Percentiles rank a stretch among this genome's conserved stretches.
phyloP scores from a whole-genome alignment of 2,329 filamentous ascomycete species.

The Fusarium sp. region DNA sequence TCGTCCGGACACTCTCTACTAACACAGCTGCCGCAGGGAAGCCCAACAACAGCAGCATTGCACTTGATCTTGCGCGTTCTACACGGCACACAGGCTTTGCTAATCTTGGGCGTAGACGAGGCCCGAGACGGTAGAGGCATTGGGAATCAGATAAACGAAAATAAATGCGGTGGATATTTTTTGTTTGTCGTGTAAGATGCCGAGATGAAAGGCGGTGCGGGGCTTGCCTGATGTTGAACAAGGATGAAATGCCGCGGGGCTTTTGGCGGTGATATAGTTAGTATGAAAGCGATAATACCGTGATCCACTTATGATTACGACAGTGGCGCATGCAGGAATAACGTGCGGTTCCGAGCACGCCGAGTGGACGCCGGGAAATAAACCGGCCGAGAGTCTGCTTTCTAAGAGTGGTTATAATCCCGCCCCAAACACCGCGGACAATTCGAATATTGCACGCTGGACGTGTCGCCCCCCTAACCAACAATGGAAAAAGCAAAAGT shows the following conservation, averaged over 20 bases:
- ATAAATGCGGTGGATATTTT: not conserved
- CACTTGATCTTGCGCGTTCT: slow-evolving; percentile 33
- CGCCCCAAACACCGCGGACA: not conserved
- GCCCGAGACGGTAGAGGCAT: not conserved
- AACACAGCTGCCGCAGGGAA: slow-evolving; percentile 28
- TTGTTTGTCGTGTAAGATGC: not conserved
- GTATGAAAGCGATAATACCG: not conserved
- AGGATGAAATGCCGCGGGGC: not conserved
- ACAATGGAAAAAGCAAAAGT: not conserved
- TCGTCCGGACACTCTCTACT: not conserved
- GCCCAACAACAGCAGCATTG: slow-evolving; percentile 15
- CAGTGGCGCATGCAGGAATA: not conserved
- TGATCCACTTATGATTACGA: not conserved
- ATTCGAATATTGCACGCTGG: not conserved
- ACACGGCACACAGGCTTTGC: slow-evolving; percentile 32
- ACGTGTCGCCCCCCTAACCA: not conserved
- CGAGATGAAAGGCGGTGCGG: not conserved
- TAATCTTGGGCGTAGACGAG: slow-evolving; percentile 6
- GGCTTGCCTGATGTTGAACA: not conserved
- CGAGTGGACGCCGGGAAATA: not conserved
- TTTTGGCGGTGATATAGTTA: not conserved
- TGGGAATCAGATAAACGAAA: not conserved
- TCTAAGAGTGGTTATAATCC: not conserved
- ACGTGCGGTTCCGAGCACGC: not conserved
- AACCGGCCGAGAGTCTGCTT: not conserved